phyloP scores from a whole-genome alignment of 2,329 filamentous ascomycete species.

The Calonectria honghensis region DNA sequence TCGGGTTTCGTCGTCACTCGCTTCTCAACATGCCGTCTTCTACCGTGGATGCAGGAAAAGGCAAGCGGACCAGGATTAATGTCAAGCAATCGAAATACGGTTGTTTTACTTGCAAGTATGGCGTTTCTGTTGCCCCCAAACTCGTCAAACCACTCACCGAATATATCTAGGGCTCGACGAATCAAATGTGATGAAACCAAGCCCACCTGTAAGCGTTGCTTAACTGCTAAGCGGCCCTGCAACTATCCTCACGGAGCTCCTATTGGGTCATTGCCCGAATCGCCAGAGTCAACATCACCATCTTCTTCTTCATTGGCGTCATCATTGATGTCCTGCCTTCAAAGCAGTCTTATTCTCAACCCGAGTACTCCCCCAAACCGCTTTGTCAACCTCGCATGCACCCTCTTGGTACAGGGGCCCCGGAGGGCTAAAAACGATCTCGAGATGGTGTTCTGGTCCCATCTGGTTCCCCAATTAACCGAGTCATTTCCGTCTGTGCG shows the following conservation, averaged over 20 bases:
- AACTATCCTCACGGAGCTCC: conserved; percentile 43
- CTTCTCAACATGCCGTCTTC: conserved; percentile 26
- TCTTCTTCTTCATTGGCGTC: not conserved
- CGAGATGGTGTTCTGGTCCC: conserved; percentile 48
- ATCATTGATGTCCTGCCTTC: not conserved
- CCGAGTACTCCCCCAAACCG: conserved; percentile 2
- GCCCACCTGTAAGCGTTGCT: conserved; percentile 44
- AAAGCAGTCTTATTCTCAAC: not conserved
- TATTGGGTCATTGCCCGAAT: not conserved
- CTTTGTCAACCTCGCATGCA: conserved; percentile 41
- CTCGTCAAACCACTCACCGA: conserved; percentile 22
- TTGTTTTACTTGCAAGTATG: conserved; percentile 53
- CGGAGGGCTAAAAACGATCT: conserved; percentile 41
- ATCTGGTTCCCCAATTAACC: conserved; percentile 41
- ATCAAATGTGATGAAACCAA: conserved; percentile 50
- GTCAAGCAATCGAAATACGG: conserved; percentile 51
- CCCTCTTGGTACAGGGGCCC: conserved; percentile 38
- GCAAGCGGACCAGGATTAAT: conserved; percentile 49
- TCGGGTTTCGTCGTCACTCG: conserved; percentile 1
- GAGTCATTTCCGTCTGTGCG: conserved; percentile 44
- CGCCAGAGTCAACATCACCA: not conserved
- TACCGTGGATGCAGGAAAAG: not conserved
- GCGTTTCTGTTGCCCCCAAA: not conserved
- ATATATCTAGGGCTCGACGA: conserved; percentile 41
- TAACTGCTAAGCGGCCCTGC: conserved; percentile 40